phyloP scores from a whole-genome alignment of 352 stramenopile species.

The Thalassiosira hispida region DNA sequence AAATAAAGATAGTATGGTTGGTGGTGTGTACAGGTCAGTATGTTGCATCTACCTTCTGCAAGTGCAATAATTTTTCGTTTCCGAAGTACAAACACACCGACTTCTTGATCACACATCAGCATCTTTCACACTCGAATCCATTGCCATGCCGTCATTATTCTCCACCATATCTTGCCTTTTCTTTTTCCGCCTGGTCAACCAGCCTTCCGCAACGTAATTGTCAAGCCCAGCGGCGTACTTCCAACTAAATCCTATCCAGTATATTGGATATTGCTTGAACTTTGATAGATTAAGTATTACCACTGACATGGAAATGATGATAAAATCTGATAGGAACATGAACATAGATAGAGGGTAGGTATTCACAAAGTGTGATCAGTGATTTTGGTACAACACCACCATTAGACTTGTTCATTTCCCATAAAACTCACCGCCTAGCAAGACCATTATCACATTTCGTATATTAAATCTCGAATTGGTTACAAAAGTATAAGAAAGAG shows the following conservation, averaged over 20 bases:
- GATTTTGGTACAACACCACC: background rate
- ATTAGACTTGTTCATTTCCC: conserved; percentile 3
- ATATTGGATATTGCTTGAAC: conserved; percentile 25
- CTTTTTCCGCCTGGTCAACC: background rate
- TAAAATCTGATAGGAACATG: conserved; percentile 5
- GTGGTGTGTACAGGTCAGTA: no score
- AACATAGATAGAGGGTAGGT: background rate
- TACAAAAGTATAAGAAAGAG: conserved; percentile 30
- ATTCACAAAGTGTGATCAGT: background rate
- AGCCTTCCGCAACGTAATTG: background rate
- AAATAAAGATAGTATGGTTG: no score
- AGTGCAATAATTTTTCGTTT: no score
- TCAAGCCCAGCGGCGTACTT: conserved; percentile 7
- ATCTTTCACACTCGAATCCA: no score
- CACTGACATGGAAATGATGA: conserved; percentile 7
- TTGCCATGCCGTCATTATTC: no score
- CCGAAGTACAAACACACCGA: no score
- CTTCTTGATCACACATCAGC: no score
- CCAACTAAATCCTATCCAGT: conserved; percentile 25
- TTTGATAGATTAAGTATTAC: conserved; percentile 18
- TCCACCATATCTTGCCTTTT: background rate
- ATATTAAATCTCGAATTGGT: background rate
- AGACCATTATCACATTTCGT: conserved; percentile 8
- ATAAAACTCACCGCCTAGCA: conserved; percentile 6
- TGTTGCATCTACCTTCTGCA: no score